Base-by-base conservation (phyloP, 352 stramenopile species). In the Phytophthora melonis region DNA sequence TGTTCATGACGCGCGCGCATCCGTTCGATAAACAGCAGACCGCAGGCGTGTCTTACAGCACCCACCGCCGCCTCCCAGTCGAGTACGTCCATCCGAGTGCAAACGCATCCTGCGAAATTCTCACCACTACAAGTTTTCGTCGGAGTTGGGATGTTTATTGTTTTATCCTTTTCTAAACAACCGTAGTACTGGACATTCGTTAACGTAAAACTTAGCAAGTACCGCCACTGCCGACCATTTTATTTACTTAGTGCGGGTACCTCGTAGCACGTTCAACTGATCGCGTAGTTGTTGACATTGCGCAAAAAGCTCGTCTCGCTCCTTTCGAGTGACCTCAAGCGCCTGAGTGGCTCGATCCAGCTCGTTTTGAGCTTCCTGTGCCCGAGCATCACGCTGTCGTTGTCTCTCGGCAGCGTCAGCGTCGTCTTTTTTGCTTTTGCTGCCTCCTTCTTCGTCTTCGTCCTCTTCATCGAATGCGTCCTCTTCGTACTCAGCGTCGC, bases 261-360 rank as follows among this genome's bases (percentile, higher is more conserved):
- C 39, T 45, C 39, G 13, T n/a, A n/a, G 39, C 39, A 18, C 39
- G 13, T n/a, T 45, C 13, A 92, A 63, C 21, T 90, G 85, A 34
- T 87, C 74, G 1, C 83, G 81, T 8, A 92, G 69, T 52, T 75
- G 62, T 54, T 93, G 84, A 47, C 86, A 93, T 57, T 91, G 86
- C 58, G 59, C 58, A 52, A 90, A 91, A 41, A 92, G 78, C 45
- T 89, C 81, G 43, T 93, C 86, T 59, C 86, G 75, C 63, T 92
- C 84, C n/a, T 63, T 70, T 25, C 75, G 72, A 3, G 84, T 88
- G 43, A 58, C 66, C 27, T 68, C 71, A 1, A 93, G 68, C 9
- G 72, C 69, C n/a, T 70, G 39, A 1, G 78, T 66, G 19, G 88
- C 77, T 57, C 61, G 58, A 47, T 80, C 59, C 2, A 87, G 53